Conservation (phyloP, 768 basidiomycete species). For the Rhizopogon roseolus region DNA sequence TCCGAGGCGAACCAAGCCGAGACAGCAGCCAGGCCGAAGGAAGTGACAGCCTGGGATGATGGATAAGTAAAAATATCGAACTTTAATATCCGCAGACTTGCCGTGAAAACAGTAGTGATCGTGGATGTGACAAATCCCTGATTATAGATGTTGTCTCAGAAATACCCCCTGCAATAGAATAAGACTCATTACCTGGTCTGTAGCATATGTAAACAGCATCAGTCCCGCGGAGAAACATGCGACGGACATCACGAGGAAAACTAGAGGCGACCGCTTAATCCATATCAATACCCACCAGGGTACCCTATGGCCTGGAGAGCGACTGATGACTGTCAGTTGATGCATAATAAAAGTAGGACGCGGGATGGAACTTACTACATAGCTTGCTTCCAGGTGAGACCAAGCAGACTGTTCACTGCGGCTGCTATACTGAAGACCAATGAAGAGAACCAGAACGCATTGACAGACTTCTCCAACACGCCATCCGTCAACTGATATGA, state of each 20-base stretch:
- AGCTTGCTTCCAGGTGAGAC: slow-evolving; percentile 52
- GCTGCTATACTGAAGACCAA: slow-evolving; percentile 51
- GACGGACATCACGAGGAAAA: slow-evolving; percentile 80
- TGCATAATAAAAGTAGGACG: slow-evolving; percentile 4
- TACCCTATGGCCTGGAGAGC: slow-evolving; percentile 50
- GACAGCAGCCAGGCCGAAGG: slow-evolving; percentile 43
- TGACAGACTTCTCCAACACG: slow-evolving; percentile 38
- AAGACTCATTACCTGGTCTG: slow-evolving; percentile 48
- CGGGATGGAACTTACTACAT: slow-evolving; percentile 41
- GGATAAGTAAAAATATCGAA: slow-evolving; percentile 6
- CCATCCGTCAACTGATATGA: slow-evolving; percentile 32
- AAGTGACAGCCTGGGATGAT: slow-evolving; percentile 28
- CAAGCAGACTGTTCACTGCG: slow-evolving; percentile 48
- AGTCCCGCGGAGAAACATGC: slow-evolving; percentile 79
- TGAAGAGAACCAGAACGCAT: slow-evolving; percentile 52
- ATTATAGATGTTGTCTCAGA: slow-evolving; percentile 3
- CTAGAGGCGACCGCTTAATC: slow-evolving; percentile 81
- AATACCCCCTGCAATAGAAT: slow-evolving; percentile 8
- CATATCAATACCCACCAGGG: slow-evolving; percentile 67
- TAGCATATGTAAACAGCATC: slow-evolving; percentile 73
- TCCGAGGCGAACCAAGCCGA: slow-evolving; percentile 52
- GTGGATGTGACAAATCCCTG: slow-evolving; percentile 60
- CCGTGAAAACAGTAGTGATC: slow-evolving; percentile 72
- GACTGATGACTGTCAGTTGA: slow-evolving; percentile 29
- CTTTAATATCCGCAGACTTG: slow-evolving; percentile 10